Evolutionary conservation across 768 basidiomycete species (phyloP), one percentile per base, ranked within the genome.

Genomic region (Arthromyces matolae): DNA sequence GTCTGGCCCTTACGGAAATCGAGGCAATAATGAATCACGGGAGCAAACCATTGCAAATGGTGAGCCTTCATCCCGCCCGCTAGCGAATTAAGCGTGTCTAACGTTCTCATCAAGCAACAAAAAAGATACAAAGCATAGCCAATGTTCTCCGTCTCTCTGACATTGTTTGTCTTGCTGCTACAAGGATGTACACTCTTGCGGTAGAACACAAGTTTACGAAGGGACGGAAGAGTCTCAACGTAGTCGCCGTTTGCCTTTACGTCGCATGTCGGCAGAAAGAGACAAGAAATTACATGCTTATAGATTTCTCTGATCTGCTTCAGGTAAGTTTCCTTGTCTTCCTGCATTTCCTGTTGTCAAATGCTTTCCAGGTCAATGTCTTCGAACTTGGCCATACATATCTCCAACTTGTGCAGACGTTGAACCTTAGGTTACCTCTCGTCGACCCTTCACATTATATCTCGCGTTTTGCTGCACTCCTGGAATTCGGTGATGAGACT

Each of bases 401-500:
- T 62, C 84, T 98, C 28, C 92, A 96, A 61, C 84, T 98, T 24
- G 85, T 95, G 10, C 91, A 85, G 64, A 86, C 83, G 2, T 80
- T 97, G 43, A 85, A 89, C 54, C 79, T 95, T 32, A 82, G 83
- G 25, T 77, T 93, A 5, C 93, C 93, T 0, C 79, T 93, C 32
- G 86, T 97, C 59, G 95, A 99, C 61, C 95, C 96, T 0, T 91
- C 93, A 0, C 90, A 97, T 64, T 98, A 94, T 69, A 96, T 97
- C 57, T 86, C 89, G 20, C 89, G 96, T 28, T 99, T 98, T 59
- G 86, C 94, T 13, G 84, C 92, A 10, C 77, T 96, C 8, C 86
- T 99, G 39, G 94, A 96, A 64, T 97, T 99, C 56, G 94, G 94
- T 3, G 93, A 94, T 38, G 93, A 95, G 62, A 93, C 91, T 2